Base-by-base conservation (phyloP, 306 rosid genomes). In the Quercus engelmannii region DNA sequence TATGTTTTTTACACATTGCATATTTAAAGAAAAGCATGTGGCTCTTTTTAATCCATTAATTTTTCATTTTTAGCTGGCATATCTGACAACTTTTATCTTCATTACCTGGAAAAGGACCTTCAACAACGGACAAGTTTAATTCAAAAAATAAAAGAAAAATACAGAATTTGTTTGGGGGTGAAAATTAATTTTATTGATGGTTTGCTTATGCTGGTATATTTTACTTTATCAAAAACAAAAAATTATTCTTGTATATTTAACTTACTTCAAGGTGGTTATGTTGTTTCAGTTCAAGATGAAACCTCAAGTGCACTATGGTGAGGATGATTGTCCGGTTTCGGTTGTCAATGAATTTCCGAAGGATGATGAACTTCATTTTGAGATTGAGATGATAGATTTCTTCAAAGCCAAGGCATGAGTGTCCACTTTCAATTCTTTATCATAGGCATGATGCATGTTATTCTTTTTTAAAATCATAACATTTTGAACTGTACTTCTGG, bases 351-450 rank as follows among this genome's bases (percentile, higher is more conserved):
- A 80, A 79, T 93, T 96, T 80, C 99, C 99, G 0, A 96, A 89
- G 91, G 98, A 91, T 17, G 94, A 89, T 57, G 97, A 93, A 82
- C 97, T 96, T 84, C 97, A 96, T 88, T 96, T 96, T 71, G 98
- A 93, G 88, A 90, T 93, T 85, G 99, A 96, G 90, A 76, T 96
- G 92, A 88, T 90, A 54, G 99, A 93, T 51, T 96, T 91, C 87
- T 91, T 86, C 78, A 93, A 93, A 86, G 93, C 96, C 80, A 93
- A 88, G 98, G 99, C 76, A 85, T 90, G 92, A 77, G 81, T 76
- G 72, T 85, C 74, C 28, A 61, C 82, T 69, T 77, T 75, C 75
- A 76, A 58, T 79, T 76, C 64, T 20, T 69, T 35, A 67, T 59
- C 18, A 49, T 49, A 13, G 4, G 5, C 54, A 49, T 49, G 54